Percentiles rank a stretch among this genome's conserved stretches.
phyloP scores from a whole-genome alignment of 352 stramenopile genomes.

The Hyaloperonospora brassicae region DNA sequence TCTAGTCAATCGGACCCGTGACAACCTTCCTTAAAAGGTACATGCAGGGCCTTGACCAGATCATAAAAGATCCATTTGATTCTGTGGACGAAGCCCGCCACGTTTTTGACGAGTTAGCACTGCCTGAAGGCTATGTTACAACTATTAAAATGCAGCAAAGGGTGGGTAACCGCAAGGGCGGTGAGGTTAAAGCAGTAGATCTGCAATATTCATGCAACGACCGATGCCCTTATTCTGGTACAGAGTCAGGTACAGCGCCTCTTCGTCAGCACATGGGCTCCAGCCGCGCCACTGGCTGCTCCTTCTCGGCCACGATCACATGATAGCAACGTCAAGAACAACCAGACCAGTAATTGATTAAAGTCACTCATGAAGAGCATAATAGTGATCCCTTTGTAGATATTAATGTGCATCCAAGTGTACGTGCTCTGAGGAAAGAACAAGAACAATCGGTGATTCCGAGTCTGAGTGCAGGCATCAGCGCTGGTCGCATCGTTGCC shows the following conservation, averaged over 20 bases:
- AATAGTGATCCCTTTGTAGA: neutral
- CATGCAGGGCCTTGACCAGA: neutral
- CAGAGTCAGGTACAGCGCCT: neutral
- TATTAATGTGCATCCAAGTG: neutral
- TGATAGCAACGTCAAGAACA: neutral
- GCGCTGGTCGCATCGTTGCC: neutral
- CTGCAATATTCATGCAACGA: too few species aligned
- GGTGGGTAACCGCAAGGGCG: neutral
- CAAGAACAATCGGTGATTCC: neutral
- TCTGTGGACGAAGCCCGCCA: neutral
- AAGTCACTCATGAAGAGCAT: neutral
- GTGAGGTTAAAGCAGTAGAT: neutral
- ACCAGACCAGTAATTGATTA: neutral
- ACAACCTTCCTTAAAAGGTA: neutral
- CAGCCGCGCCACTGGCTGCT: neutral
- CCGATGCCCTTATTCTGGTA: neutral
- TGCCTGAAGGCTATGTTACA: neutral
- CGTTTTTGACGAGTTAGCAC: neutral
- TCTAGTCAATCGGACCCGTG: too few species aligned
- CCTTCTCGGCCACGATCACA: slow-evolving; percentile 1
- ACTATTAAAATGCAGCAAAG: neutral
- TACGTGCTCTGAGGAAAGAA: neutral
- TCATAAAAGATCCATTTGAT: neutral
- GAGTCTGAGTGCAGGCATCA: neutral
- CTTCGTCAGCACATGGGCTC: neutral